Percentiles rank a stretch among this genome's conserved stretches.
These are phyloP conservation scores for Silene vulgaris DNA, from an alignment of 179 eudicot genomes.

Conservation along the genomic window DNA sequence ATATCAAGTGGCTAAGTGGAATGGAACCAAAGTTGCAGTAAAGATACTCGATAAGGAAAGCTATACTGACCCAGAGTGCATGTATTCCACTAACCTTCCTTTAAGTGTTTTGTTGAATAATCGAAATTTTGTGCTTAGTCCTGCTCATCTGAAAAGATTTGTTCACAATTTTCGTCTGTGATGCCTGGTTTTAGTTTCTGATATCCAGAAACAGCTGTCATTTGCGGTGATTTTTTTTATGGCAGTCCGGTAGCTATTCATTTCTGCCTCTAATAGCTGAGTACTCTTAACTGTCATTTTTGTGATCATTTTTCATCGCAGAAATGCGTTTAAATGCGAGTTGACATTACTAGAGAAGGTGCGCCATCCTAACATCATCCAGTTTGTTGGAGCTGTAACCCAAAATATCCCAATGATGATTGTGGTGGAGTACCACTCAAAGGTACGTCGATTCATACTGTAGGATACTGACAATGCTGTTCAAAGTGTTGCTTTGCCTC, in stretches of 20 bases:
- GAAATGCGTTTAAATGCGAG: slow-evolving; percentile 87
- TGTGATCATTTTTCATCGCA: slow-evolving; percentile 30
- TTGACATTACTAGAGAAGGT: slow-evolving; percentile 84
- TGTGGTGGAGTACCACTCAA: slow-evolving; percentile 75
- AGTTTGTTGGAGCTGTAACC: slow-evolving; percentile 99
- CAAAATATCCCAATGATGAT: slow-evolving; percentile 99
- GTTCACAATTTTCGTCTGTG: background rate
- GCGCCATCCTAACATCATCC: slow-evolving; percentile 95
- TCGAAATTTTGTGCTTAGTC: slow-evolving; percentile 5
- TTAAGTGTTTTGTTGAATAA: slow-evolving; percentile 10
- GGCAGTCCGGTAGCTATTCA: background rate
- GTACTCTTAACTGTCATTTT: slow-evolving; percentile 10
- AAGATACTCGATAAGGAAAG: slow-evolving; percentile 97
- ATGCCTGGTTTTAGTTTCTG: slow-evolving; percentile 9
- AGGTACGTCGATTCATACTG: slow-evolving; percentile 35
- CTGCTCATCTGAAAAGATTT: background rate
- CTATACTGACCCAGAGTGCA: slow-evolving; percentile 79
- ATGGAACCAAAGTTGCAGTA: slow-evolving; percentile 93
- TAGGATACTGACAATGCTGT: background rate
- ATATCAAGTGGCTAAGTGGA: slow-evolving; percentile 97
- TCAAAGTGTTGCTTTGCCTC: background rate
- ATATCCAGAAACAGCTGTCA: background rate
- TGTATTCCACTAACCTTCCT: slow-evolving; percentile 39
- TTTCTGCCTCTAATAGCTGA: slow-evolving; percentile 9
- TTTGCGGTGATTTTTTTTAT: too few species aligned